Conservation (phyloP, 2,329 filamentous ascomycete species). For the Beauveria australis region DNA sequence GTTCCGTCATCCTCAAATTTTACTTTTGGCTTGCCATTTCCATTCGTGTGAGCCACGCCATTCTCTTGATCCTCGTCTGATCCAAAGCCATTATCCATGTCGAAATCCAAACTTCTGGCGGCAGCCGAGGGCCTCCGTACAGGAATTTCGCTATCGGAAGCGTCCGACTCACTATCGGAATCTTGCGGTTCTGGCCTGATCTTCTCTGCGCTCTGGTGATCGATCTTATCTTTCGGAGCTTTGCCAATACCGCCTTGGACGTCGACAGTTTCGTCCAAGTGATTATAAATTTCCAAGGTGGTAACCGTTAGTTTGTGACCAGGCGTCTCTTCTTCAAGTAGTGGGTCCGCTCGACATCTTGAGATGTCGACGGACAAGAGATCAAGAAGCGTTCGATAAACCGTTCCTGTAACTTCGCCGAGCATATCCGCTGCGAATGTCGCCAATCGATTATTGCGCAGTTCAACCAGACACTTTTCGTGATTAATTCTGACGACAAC, state of each 20-base stretch:
- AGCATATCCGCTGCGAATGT: slow-evolving; percentile 63
- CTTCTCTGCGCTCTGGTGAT: slow-evolving; percentile 39
- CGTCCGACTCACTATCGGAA: slow-evolving; percentile 17
- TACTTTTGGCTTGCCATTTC: slow-evolving; percentile 33
- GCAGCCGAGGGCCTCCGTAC: not conserved
- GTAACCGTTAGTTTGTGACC: slow-evolving; percentile 33
- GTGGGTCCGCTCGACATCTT: slow-evolving; percentile 55
- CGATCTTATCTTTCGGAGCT: slow-evolving; percentile 37
- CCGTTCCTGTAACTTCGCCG: slow-evolving; percentile 63
- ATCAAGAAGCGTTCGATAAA: slow-evolving; percentile 68
- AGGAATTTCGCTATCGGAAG: slow-evolving; percentile 18
- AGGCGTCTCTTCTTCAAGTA: slow-evolving; percentile 25
- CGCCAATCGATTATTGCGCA: slow-evolving; percentile 71
- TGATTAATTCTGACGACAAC: slow-evolving; percentile 74
- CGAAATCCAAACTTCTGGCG: slow-evolving; percentile 7
- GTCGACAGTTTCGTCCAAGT: slow-evolving; percentile 44
- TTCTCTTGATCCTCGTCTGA: slow-evolving; percentile 30
- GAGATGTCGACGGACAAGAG: slow-evolving; percentile 60
- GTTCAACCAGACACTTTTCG: slow-evolving; percentile 72
- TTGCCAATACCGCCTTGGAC: slow-evolving; percentile 51
- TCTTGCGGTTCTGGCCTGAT: slow-evolving; percentile 30
- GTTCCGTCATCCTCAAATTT: slow-evolving; percentile 42
- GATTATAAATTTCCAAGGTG: slow-evolving; percentile 48
- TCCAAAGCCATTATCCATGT: slow-evolving; percentile 18
- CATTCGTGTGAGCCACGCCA: slow-evolving; percentile 28